phyloP scores from a whole-genome alignment of 2,329 filamentous ascomycete species.

The Didymella pinodella region DNA sequence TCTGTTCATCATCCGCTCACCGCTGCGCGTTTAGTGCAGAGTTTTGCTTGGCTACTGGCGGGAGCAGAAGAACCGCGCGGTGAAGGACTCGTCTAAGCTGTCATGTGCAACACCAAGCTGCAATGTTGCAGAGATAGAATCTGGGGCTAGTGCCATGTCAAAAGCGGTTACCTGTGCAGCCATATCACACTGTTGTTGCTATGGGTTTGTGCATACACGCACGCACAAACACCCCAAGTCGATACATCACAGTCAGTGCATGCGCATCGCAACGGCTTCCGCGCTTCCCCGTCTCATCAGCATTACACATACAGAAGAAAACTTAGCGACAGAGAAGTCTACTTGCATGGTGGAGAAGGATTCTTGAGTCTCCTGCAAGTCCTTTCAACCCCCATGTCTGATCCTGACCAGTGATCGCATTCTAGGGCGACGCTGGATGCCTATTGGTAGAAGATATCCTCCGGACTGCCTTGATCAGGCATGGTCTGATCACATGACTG shows the following conservation, averaged over 20 bases:
- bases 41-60: constrained; percentile 13
- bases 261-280: not conserved
- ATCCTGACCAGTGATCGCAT: constrained; percentile 35
- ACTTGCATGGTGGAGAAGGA: constrained; percentile 1
- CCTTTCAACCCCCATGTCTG: constrained; percentile 33
- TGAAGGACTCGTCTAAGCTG: not conserved
- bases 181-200: constrained; percentile 2
- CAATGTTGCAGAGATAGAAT: not conserved
- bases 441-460: constrained; percentile 38
- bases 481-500: constrained; percentile 42
- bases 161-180: constrained; percentile 4
- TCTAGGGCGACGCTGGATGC: constrained; percentile 15
- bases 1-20: constrained; percentile 11
- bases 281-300: not conserved
- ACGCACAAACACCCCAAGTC: not conserved
- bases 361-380: not conserved
- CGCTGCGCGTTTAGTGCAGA: constrained; percentile 26
- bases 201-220: not conserved
- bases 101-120: not conserved
- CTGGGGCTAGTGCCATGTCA: not conserved
- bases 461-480: constrained; percentile 27
- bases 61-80: not conserved
- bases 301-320: not conserved
- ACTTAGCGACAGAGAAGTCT: not conserved
- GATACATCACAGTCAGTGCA: not conserved